These are phyloP conservation scores for Ulota crispa DNA, from an alignment of 225 moss, liverwort and hornwort genomes.

Conservation along the genomic window DNA sequence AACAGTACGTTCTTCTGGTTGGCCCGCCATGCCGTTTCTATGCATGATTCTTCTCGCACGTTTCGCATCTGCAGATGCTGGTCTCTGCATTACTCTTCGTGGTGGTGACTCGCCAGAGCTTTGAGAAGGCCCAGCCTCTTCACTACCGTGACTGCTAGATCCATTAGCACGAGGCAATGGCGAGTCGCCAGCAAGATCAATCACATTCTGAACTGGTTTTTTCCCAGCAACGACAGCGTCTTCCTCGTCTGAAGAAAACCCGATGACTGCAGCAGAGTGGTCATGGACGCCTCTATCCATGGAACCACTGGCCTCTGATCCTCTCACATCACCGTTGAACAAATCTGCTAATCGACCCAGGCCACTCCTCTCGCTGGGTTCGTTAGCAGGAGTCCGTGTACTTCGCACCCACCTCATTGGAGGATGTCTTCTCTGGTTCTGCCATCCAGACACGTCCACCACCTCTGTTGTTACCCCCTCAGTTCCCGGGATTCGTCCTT, in stretches of 20 bases:
- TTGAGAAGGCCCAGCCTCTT: conserved; percentile 43
- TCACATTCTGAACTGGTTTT: conserved; percentile 32
- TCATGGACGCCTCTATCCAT: conserved; percentile 17
- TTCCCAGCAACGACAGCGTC: conserved; percentile 24
- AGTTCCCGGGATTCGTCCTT: conserved; percentile 7
- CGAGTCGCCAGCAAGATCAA: conserved; percentile 48
- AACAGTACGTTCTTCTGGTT: conserved; percentile 19
- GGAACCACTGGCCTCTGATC: conserved; percentile 45
- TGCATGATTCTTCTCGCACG: conserved; percentile 37
- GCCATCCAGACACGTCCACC: conserved; percentile 38
- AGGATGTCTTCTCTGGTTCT: conserved; percentile 31
- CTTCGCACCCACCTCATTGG: conserved; percentile 25
- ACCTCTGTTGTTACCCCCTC: conserved; percentile 26
- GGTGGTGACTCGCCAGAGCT: conserved; percentile 34
- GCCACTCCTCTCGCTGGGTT: conserved; percentile 16
- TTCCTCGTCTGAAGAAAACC: conserved; percentile 41
- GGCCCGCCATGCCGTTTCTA: conserved; percentile 17
- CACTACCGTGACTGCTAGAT: conserved; percentile 20
- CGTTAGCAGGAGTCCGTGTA: conserved; percentile 4
- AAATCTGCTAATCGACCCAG: conserved; percentile 28
- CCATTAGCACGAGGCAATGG: conserved; percentile 19
- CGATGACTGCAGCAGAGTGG: conserved; percentile 18
- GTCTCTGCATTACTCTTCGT: conserved; percentile 40
- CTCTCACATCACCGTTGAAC: conserved; percentile 23
- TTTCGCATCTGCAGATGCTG: conserved; percentile 43